Percentiles rank a stretch among this genome's conserved stretches.
Evolutionary conservation across 2,329 filamentous ascomycete genomes (phyloP).

Genomic region (Aspergillus uvarum): DNA sequence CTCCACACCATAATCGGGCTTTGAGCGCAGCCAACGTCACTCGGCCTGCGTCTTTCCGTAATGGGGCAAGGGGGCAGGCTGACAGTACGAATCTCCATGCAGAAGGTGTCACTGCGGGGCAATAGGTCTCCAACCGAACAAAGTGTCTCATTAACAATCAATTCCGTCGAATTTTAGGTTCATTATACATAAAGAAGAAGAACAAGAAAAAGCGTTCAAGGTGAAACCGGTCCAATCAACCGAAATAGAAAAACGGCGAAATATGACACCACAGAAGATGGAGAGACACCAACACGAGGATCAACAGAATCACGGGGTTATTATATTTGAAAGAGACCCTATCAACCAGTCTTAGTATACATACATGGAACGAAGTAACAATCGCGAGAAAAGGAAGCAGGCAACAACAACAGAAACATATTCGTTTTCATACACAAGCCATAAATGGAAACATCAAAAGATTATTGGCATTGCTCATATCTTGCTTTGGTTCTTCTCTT

Average conservation of each 20-base stretch:
- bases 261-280: not conserved
- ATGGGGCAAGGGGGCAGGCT: too few relatives aligned
- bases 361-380: not conserved
- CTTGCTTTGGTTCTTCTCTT: not conserved
- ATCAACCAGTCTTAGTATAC: not conserved
- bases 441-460: not conserved
- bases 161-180: not conserved
- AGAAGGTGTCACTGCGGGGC: too few relatives aligned
- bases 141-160: not conserved
- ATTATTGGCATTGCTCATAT: not conserved
- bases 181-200: not conserved
- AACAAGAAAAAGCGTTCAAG: not conserved
- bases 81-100: too few relatives aligned
- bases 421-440: not conserved
- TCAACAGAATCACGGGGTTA: not conserved
- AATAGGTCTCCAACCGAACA: not conserved
- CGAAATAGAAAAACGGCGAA: not conserved
- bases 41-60: too few relatives aligned
- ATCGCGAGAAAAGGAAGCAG: not conserved
- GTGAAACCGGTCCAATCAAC: not conserved
- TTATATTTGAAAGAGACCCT: not conserved
- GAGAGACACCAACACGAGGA: not conserved
- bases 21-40: too few relatives aligned
- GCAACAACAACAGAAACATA: not conserved
- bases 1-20: too few relatives aligned